phyloP scores from a whole-genome alignment of 108 stramenopile species.

The Nitzschia sp. region DNA sequence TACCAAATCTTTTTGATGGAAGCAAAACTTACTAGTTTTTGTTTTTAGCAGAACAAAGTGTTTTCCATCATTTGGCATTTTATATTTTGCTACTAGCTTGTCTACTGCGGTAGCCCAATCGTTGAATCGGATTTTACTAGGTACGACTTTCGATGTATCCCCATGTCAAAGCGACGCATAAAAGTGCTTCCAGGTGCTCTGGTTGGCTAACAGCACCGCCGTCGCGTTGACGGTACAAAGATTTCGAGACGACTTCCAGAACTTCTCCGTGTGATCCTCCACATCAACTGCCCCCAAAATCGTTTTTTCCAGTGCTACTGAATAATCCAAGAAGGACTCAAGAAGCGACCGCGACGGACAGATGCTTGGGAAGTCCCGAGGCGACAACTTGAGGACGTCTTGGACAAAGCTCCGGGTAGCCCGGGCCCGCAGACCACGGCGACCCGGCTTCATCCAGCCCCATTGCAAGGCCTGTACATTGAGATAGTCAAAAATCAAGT shows the following conservation, averaged over 20 bases:
- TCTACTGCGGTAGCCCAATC: no score
- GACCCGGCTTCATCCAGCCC: conserved; percentile 3
- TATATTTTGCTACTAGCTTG: no score
- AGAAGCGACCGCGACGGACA: conserved; percentile 2
- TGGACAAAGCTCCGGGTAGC: conserved; percentile 5
- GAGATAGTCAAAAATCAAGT: conserved; percentile 1
- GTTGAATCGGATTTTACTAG: no score
- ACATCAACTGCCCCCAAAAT: neutral
- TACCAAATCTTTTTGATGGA: no score
- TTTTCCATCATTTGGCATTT: no score
- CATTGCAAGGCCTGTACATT: conserved; percentile 14
- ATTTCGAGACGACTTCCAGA: conserved; percentile 1
- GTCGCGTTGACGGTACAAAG: conserved; percentile 16
- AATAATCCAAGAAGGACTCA: conserved; percentile 9
- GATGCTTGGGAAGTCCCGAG: neutral
- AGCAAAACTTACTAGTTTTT: no score
- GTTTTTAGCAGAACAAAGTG: no score
- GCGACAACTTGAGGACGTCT: neutral
- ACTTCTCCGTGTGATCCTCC: neutral
- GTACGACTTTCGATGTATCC: no score
- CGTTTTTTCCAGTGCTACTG: conserved; percentile 5
- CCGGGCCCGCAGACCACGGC: neutral
- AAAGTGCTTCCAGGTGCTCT: neutral
- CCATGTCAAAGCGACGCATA: conserved; percentile 1
- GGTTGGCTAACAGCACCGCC: neutral